These are phyloP conservation scores for Fraxinus dipetala DNA, from an alignment of 305 asterid genomes.

Conservation along the genomic window DNA sequence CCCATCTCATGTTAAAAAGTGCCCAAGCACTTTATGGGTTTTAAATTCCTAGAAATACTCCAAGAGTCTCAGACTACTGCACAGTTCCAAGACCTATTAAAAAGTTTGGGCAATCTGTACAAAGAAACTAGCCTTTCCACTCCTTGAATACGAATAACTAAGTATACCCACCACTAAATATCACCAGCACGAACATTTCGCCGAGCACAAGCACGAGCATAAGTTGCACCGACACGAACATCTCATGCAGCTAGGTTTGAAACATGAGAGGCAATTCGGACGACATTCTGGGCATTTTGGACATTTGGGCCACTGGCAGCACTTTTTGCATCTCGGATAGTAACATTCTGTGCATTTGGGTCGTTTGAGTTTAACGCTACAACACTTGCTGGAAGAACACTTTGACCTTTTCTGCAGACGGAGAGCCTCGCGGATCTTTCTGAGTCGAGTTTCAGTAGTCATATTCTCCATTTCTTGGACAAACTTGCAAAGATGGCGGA, in stretches of 20 bases:
- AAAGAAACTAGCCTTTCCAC: constrained; percentile 29
- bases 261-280: constrained; percentile 38
- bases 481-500: constrained; percentile 77
- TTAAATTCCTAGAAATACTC: constrained; percentile 27
- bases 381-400: constrained; percentile 39
- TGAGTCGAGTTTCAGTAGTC: constrained; percentile 64
- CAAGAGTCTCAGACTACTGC: constrained; percentile 29
- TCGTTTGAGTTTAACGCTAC: constrained; percentile 38
- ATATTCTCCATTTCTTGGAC: constrained; percentile 83
- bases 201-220: constrained; percentile 46
- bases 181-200: constrained; percentile 37
- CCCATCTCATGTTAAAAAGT: not conserved
- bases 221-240: constrained; percentile 32
- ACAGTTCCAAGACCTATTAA: constrained; percentile 23
- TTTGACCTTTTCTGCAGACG: constrained; percentile 37
- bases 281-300: constrained; percentile 29
- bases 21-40: constrained; percentile 12
- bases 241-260: constrained; percentile 41
- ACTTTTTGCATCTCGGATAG: constrained; percentile 36
- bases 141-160: constrained; percentile 23
- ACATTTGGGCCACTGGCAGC: constrained; percentile 59
- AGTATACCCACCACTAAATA: constrained; percentile 46
- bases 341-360: constrained; percentile 44
- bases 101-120: constrained; percentile 52
- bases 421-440: constrained; percentile 53